Percentiles rank a stretch among this genome's conserved stretches.
Evolutionary conservation across 345 rosid species (phyloP).

Genomic region (Bruguiera parviflora): DNA sequence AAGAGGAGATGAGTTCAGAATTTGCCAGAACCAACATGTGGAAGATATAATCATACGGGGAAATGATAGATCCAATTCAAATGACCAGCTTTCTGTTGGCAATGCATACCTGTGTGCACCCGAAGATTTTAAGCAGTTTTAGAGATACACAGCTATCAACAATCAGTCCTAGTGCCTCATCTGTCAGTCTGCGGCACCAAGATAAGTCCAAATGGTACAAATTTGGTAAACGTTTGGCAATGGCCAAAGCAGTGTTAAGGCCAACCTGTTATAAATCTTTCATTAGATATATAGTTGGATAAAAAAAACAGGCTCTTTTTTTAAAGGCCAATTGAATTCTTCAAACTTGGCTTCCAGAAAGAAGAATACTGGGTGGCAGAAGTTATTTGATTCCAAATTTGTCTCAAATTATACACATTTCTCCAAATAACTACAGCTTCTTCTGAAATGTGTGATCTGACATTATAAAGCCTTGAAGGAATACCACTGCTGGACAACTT

Average conservation of each 20-base stretch:
- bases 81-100: too few relatives aligned
- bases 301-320: background rate
- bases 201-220: slow-evolving; percentile 18
- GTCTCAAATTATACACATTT: too few relatives aligned
- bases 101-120: slow-evolving; percentile 22
- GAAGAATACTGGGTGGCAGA: background rate
- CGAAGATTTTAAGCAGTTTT: slow-evolving; percentile 18
- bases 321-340: background rate
- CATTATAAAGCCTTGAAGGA: background rate
- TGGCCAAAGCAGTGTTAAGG: slow-evolving; percentile 14
- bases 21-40: too few relatives aligned
- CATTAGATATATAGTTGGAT: background rate
- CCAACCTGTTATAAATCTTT: slow-evolving; percentile 12
- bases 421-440: too few relatives aligned
- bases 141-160: slow-evolving; percentile 21
- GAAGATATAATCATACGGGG: too few relatives aligned
- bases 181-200: slow-evolving; percentile 23
- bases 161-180: slow-evolving; percentile 18
- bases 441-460: too few relatives aligned
- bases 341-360: background rate
- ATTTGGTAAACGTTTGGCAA: slow-evolving; percentile 14
- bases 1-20: too few relatives aligned
- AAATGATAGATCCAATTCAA: too few relatives aligned
- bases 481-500: background rate
- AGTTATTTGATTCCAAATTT: too few relatives aligned